Base-by-base conservation (phyloP, 176 grass and related monocot genomes). In the Paspalum notatum region DNA sequence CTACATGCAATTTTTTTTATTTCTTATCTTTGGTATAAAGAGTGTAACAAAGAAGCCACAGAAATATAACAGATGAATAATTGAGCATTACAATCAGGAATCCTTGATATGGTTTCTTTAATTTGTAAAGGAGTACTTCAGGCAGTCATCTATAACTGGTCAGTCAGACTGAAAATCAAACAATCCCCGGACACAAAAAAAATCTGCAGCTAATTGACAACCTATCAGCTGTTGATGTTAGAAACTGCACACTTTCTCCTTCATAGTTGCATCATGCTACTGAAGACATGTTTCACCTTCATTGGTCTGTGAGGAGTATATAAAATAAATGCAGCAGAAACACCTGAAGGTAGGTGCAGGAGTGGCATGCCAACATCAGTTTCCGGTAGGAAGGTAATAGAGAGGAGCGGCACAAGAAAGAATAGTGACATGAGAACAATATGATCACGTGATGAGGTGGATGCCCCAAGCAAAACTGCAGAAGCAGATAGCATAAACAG, bases 151-250 rank as follows among this genome's bases (percentile, higher is more conserved):
- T 26, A 65, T 16, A 32, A 49, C 41, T 76, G 43, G 25, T 76
- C 50, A 71, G 25, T 76, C 50, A 71, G 44, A 82, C 16, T 71
- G 20, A 78, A 69, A 49, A 69, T 41, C 49, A 86, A 78, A 59
- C 2, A 59, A 12, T 41, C 41, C 20, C 24, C 20, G 11, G 26
- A 59, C 24, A 72, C 25, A 74, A 9, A 46, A 26, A 20, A 49
- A 44, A 84, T 43, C 74, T 62, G 44, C 65, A 71, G 61, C 43
- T 59, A 71, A 11, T 49, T 71, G 66, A 71, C 6, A 44, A 68
- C 54, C 38, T 82, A 15, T 43, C 42, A 46, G 25, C 1, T 80
- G 9, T 69, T 53, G 40, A 16, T 43, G 20, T 13, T 32, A 41
- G 14, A 49, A 62, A 62, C 46, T 61, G 22, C 57, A 32, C 57